These are phyloP conservation scores for Pseudogymnoascus sp. DNA, from an alignment of 2,329 filamentous ascomycete genomes.

Conservation along the genomic window DNA sequence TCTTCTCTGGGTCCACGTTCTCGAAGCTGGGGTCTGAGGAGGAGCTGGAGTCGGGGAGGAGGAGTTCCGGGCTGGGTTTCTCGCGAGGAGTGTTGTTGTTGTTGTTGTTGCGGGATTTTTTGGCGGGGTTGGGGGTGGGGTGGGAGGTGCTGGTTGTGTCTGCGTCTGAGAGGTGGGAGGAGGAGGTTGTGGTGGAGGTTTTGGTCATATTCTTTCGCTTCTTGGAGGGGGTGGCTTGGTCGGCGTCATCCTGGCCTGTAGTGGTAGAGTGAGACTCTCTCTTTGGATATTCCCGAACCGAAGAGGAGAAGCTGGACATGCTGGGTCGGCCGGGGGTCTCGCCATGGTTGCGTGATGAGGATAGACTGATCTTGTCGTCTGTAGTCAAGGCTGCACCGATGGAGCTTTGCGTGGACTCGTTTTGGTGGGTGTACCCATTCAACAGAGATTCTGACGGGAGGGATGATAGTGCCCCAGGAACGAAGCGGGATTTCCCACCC, in stretches of 20 bases:
- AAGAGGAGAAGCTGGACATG: background rate
- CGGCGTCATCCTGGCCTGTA: background rate
- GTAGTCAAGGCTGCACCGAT: background rate
- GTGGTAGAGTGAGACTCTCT: background rate
- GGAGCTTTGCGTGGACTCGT: background rate
- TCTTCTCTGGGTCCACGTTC: background rate
- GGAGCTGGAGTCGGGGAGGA: background rate
- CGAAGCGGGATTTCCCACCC: constrained; percentile 32
- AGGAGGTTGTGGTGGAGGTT: background rate
- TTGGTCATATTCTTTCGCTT: background rate
- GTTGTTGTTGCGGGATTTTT: background rate
- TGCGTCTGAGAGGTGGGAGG: background rate
- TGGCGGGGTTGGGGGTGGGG: background rate
- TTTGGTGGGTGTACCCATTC: constrained; percentile 26
- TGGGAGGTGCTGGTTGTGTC: background rate
- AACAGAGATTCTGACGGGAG: constrained; percentile 42
- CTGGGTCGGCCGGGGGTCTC: background rate
- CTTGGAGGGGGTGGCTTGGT: background rate
- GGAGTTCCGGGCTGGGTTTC: background rate
- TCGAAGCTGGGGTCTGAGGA: background rate
- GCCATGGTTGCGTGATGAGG: background rate
- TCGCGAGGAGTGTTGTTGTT: background rate
- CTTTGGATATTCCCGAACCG: background rate
- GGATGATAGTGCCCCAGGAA: constrained; percentile 38
- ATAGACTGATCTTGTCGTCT: background rate